phyloP scores from a whole-genome alignment of 2,329 filamentous ascomycete genomes.

The Geosmithia morbida region DNA sequence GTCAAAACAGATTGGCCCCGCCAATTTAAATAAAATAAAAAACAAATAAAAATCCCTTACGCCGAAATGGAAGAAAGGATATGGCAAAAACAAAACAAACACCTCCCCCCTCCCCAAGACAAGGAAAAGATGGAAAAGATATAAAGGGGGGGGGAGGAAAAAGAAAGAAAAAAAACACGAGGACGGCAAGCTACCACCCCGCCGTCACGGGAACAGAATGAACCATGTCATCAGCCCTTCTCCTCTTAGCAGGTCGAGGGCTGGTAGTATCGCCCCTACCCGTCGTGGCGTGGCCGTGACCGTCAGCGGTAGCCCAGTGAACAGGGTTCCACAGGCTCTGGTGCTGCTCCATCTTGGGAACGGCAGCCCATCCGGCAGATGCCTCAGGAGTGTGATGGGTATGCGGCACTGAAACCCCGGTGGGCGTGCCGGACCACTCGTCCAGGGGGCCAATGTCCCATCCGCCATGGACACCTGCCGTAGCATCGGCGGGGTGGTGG shows the following conservation, averaged over 20 bases:
- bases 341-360: slow-evolving; percentile 18
- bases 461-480: slow-evolving; percentile 15
- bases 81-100: too few species aligned
- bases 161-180: background rate
- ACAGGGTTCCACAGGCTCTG: slow-evolving; percentile 13
- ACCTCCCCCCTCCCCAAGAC: background rate
- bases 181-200: slow-evolving; percentile 11
- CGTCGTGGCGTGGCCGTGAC: slow-evolving; percentile 4
- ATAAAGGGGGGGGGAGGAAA: background rate
- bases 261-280: slow-evolving; percentile 11
- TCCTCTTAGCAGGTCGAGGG: slow-evolving; percentile 21
- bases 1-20: too few species aligned
- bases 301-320: slow-evolving; percentile 1
- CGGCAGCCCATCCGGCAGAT: slow-evolving; percentile 5
- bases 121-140: background rate
- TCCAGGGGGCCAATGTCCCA: slow-evolving; percentile 24
- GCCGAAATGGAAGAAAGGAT: too few species aligned
- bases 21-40: too few species aligned
- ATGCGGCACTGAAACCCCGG: slow-evolving; percentile 6
- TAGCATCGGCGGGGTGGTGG: too few species aligned
- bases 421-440: slow-evolving; percentile 16
- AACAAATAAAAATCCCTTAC: too few species aligned
- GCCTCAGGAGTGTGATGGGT: background rate
- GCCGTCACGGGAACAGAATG: slow-evolving; percentile 16
- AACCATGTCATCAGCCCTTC: slow-evolving; percentile 16